Evolutionary conservation across 2,329 filamentous ascomycete species (phyloP).

Genomic region (Arthrobotrys sinensis): DNA sequence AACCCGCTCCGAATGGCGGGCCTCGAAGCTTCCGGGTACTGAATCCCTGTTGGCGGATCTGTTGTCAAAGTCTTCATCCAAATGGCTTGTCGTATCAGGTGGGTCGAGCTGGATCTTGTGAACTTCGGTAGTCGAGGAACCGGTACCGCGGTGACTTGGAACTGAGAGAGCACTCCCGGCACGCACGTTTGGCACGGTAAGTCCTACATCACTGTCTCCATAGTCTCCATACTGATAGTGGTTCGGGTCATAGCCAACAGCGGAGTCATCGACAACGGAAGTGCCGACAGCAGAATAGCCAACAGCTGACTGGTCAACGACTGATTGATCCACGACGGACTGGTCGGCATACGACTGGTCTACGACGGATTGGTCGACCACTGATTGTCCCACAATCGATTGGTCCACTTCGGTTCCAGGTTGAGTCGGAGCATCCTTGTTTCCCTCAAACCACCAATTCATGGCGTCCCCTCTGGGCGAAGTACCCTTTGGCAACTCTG

Average conservation of each 20-base stretch:
- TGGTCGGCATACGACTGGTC: conserved; percentile 32
- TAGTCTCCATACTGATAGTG: conserved; percentile 33
- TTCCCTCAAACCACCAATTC: conserved; percentile 61
- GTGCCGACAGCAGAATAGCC: conserved; percentile 32
- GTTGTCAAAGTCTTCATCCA: conserved; percentile 38
- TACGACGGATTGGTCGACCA: conserved; percentile 30
- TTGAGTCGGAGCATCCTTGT: conserved; percentile 23
- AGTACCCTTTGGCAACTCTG: conserved; percentile 37
- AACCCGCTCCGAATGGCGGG: conserved; percentile 48
- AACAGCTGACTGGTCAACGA: conserved; percentile 25
- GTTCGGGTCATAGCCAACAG: conserved; percentile 31
- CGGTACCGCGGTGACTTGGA: conserved; percentile 35
- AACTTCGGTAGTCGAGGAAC: conserved; percentile 46
- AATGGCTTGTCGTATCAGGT: conserved; percentile 46
- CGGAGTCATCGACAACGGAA: conserved; percentile 28
- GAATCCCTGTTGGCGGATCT: conserved; percentile 49
- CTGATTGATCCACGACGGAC: conserved; percentile 25
- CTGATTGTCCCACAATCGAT: conserved; percentile 44
- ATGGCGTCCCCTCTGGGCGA: conserved; percentile 50
- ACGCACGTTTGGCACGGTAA: conserved; percentile 17
- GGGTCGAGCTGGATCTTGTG: conserved; percentile 54
- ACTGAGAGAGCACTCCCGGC: conserved; percentile 44
- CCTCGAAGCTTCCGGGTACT: conserved; percentile 55
- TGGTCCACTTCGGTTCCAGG: conserved; percentile 55
- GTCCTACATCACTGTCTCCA: conserved; percentile 51